phyloP scores from a whole-genome alignment of 345 rosid genomes.

The Salix dunnii region DNA sequence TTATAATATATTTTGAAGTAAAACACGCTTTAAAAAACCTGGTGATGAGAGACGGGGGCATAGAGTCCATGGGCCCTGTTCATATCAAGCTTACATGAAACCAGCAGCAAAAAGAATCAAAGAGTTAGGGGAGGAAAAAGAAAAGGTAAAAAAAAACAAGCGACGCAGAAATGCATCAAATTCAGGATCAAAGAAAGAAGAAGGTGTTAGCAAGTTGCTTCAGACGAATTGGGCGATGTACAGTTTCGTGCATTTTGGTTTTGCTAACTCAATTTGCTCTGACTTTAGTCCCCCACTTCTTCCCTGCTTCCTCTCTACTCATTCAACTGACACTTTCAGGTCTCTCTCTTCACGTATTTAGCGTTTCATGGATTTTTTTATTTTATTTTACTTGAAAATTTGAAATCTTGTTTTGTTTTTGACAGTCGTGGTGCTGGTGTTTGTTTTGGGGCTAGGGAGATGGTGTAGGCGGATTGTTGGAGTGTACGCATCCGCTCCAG shows the following conservation, averaged over 20 bases:
- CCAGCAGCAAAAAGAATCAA: no score
- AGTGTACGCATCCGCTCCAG: slow-evolving; percentile 49
- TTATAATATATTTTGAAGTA: no score
- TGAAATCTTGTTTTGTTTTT: background rate
- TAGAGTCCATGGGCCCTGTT: no score
- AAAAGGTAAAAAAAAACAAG: no score
- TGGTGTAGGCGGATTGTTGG: slow-evolving; percentile 45
- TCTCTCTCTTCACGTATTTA: background rate
- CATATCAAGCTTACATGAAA: no score
- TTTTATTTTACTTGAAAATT: background rate
- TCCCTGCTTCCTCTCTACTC: slow-evolving; percentile 33
- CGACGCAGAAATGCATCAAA: slow-evolving; percentile 16
- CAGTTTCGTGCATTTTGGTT: slow-evolving; percentile 36
- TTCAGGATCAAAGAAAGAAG: slow-evolving; percentile 15
- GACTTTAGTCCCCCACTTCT: slow-evolving; percentile 43
- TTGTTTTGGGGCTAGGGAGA: slow-evolving; percentile 39
- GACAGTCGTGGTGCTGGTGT: slow-evolving; percentile 37
- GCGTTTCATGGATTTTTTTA: background rate
- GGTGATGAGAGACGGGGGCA: no score
- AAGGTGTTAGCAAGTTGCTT: background rate
- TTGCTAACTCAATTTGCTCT: slow-evolving; percentile 43
- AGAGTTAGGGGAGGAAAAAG: no score
- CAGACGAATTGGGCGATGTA: slow-evolving; percentile 25
- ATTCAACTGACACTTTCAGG: slow-evolving; percentile 49
- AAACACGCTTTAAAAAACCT: no score